Evolutionary conservation across 2,329 filamentous ascomycete species (phyloP).

Genomic region (Dothiorella sarmentorum): DNA sequence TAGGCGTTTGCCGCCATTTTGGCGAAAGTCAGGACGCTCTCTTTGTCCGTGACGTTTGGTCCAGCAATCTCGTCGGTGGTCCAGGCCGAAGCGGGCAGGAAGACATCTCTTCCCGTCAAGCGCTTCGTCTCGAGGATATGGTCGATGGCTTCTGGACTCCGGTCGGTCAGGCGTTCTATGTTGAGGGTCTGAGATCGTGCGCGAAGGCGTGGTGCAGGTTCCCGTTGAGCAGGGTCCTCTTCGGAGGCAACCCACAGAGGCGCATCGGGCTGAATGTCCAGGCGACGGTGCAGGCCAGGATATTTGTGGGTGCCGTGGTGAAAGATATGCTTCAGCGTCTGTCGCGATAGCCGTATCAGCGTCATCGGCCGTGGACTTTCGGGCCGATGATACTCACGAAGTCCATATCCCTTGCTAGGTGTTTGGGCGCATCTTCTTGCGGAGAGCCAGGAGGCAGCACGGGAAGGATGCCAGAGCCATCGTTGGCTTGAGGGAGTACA

Average conservation of each 20-base stretch:
- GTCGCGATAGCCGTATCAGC: constrained; percentile 18
- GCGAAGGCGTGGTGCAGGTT: constrained; percentile 45
- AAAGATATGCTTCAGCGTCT: constrained; percentile 79
- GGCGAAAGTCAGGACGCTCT: constrained; percentile 78
- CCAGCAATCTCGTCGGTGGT: constrained; percentile 72
- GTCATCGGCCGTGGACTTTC: constrained; percentile 21
- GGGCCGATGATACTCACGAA: constrained; percentile 17
- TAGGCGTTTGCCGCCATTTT: constrained; percentile 90
- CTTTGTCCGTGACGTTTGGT: constrained; percentile 81
- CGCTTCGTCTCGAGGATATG: constrained; percentile 71
- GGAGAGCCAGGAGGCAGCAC: constrained; percentile 22
- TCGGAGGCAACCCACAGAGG: constrained; percentile 62
- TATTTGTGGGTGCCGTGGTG: constrained; percentile 79
- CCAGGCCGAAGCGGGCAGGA: constrained; percentile 67
- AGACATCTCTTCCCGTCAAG: constrained; percentile 62
- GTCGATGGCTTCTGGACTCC: constrained; percentile 73
- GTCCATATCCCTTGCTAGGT: constrained; percentile 11
- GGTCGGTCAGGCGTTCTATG: constrained; percentile 79
- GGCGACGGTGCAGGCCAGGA: constrained; percentile 70
- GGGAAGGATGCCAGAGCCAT: constrained; percentile 22
- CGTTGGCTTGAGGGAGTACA: not conserved
- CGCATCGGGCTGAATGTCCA: constrained; percentile 65
- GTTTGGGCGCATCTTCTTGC: constrained; percentile 14
- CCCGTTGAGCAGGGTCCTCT: constrained; percentile 42
- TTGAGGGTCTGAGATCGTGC: constrained; percentile 60